These are phyloP conservation scores for Penicillium mononematosum DNA, from an alignment of 495 filamentous ascomycete genomes.

Conservation along the genomic window DNA sequence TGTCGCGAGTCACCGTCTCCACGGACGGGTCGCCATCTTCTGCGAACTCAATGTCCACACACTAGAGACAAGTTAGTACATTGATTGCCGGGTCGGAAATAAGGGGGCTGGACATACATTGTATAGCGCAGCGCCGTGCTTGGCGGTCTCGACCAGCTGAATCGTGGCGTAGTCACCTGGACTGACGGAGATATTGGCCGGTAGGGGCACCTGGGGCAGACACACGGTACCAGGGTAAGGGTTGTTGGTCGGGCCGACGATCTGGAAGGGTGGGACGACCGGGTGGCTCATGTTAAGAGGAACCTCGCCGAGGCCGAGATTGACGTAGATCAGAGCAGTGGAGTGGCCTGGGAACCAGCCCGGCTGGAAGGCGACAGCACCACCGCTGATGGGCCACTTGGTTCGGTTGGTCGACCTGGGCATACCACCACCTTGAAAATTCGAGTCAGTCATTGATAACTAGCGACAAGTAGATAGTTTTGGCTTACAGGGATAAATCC, in stretches of 20 bases:
- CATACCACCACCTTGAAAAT: conserved; percentile 76
- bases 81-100: not conserved
- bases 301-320: conserved; percentile 80
- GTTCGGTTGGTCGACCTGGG: conserved; percentile 77
- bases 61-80: conserved; percentile 53
- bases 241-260: conserved; percentile 76
- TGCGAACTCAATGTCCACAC: conserved; percentile 85
- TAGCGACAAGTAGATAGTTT: not conserved
- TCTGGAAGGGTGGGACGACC: conserved; percentile 81
- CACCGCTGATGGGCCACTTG: conserved; percentile 84
- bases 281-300: conserved; percentile 87
- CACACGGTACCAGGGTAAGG: conserved; percentile 87
- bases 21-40: conserved; percentile 63
- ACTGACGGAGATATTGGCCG: conserved; percentile 66
- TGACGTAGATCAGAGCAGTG: conserved; percentile 87
- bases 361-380: conserved; percentile 82
- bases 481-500: conserved; percentile 92
- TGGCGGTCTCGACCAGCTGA: conserved; percentile 84
- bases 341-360: conserved; percentile 94
- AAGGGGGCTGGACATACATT: conserved; percentile 62
- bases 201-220: conserved; percentile 85
- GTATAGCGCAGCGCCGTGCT: conserved; percentile 86
- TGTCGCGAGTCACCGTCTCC: conserved; percentile 66
- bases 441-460: conserved; percentile 8
- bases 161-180: conserved; percentile 90